These are phyloP conservation scores for Talaromyces sp. DNA, from an alignment of 2,329 filamentous ascomycete genomes.

Conservation along the genomic window DNA sequence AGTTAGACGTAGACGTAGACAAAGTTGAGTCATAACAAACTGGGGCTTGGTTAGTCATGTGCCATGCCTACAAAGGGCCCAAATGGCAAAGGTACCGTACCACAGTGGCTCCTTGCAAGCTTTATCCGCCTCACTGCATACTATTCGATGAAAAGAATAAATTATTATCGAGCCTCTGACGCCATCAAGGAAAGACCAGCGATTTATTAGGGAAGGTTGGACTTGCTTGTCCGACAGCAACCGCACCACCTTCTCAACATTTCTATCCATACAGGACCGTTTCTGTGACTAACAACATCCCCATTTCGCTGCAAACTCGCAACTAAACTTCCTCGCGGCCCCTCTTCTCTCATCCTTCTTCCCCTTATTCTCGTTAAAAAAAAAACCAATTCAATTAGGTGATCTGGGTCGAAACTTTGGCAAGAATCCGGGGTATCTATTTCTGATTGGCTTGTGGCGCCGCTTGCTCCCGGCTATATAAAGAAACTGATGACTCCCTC, in stretches of 20 bases:
- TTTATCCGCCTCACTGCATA: neutral
- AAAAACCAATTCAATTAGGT: neutral
- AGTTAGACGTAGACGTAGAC: too few species aligned
- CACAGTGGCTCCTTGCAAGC: neutral
- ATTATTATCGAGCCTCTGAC: neutral
- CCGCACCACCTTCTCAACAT: neutral
- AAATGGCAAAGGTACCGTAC: neutral
- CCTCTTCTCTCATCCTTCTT: slow-evolving; percentile 6
- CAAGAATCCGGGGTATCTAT: slow-evolving; percentile 4
- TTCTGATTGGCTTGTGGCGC: slow-evolving; percentile 1
- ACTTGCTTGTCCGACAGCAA: slow-evolving; percentile 11
- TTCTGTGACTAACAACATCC: slow-evolving; percentile 20
- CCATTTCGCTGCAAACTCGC: slow-evolving; percentile 1
- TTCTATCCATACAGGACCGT: slow-evolving; percentile 12
- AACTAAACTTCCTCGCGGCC: slow-evolving; percentile 5
- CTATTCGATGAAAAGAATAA: too few species aligned
- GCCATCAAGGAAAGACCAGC: neutral
- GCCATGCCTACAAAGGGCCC: neutral
- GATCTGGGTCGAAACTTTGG: neutral
- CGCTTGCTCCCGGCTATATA: neutral
- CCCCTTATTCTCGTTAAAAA: neutral
- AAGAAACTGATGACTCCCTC: neutral
- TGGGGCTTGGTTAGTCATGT: slow-evolving; percentile 2
- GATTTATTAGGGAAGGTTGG: neutral
- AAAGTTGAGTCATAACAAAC: neutral